Evolutionary conservation across 139 green algal genomes (phyloP), one percentile per base, ranked within the genome.

Genomic region (Chlorella vulgaris): DNA sequence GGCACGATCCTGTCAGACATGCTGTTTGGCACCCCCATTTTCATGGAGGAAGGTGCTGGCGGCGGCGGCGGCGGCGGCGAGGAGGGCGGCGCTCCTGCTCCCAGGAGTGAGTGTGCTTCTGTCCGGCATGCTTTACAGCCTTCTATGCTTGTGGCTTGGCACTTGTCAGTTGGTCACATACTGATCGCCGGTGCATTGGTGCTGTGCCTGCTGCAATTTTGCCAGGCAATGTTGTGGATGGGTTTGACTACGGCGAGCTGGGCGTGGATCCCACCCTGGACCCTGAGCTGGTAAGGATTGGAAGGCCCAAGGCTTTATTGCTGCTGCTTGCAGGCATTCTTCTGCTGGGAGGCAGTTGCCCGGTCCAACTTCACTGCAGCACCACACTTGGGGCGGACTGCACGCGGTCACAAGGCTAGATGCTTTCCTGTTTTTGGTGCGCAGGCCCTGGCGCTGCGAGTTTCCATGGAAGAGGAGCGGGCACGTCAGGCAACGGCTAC

Each of bases 381-480:
- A n/a, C n/a, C n/a, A n/a, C n/a, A n/a, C n/a, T n/a, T n/a, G n/a
- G n/a, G n/a, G n/a, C n/a, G n/a, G n/a, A n/a, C n/a, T n/a, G n/a
- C n/a, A n/a, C n/a, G n/a, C n/a, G n/a, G n/a, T n/a, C n/a, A n/a
- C n/a, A n/a, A n/a, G n/a, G n/a, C n/a, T n/a, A n/a, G n/a, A n/a
- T n/a, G 62, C 33, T 4, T 13, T 43, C n/a, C 4, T 39, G 61
- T 18, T 39, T 68, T 68, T 29, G 61, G 26, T n/a, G n/a, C 31
- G 42, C 76, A 82, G 76, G 89, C 89, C 1, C 69, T 93, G 74
- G 90, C 90, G 38, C 82, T 94, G 76, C 91, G 93, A 4, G 95
- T 99, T 38, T 99, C 96, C 2, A 89, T 99, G 80, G 96, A 99
- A 83, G 97, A 99, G 90, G 97, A 99, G 89, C 90, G 93, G 2